phyloP scores from a whole-genome alignment of 2,329 filamentous ascomycete genomes.

The Scedosporium boydii region DNA sequence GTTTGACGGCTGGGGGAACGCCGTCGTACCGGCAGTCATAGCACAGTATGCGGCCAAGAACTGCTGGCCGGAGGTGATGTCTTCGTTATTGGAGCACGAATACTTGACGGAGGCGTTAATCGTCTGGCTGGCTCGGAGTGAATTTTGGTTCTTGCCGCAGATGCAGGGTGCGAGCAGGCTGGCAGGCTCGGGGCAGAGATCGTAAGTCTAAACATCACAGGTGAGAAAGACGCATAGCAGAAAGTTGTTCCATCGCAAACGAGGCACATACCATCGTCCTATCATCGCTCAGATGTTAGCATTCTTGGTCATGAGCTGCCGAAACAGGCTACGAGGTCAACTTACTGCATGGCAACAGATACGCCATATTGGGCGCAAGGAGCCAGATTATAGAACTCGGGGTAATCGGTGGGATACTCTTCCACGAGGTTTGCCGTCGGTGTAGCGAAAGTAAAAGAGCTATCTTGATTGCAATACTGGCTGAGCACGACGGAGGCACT shows the following conservation, averaged over 20 bases:
- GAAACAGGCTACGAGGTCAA: not conserved
- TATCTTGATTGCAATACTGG: constrained; percentile 38
- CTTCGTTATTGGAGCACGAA: constrained; percentile 35
- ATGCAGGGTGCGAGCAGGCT: constrained; percentile 39
- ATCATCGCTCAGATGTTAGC: not conserved
- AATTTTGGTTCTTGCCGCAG: constrained; percentile 41
- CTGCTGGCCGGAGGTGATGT: constrained; percentile 35
- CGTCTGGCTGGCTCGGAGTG: constrained; percentile 27
- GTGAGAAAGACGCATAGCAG: not conserved
- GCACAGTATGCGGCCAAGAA: constrained; percentile 44
- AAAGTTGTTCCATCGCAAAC: not conserved
- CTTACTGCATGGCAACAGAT: constrained; percentile 23
- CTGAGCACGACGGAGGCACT: constrained; percentile 35
- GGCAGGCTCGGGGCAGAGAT: constrained; percentile 27
- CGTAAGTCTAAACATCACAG: constrained; percentile 16
- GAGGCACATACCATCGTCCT: not conserved
- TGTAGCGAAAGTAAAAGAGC: constrained; percentile 27
- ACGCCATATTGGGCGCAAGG: constrained; percentile 31
- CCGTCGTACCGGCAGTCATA: constrained; percentile 37
- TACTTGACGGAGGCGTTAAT: constrained; percentile 33
- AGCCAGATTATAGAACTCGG: constrained; percentile 30
- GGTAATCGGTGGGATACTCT: constrained; percentile 40
- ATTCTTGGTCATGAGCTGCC: not conserved
- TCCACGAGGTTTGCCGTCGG: constrained; percentile 35
- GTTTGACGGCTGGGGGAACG: constrained; percentile 32